Base-by-base conservation (phyloP, 2,329 filamentous ascomycete species). In the Monosporascus sp. region DNA sequence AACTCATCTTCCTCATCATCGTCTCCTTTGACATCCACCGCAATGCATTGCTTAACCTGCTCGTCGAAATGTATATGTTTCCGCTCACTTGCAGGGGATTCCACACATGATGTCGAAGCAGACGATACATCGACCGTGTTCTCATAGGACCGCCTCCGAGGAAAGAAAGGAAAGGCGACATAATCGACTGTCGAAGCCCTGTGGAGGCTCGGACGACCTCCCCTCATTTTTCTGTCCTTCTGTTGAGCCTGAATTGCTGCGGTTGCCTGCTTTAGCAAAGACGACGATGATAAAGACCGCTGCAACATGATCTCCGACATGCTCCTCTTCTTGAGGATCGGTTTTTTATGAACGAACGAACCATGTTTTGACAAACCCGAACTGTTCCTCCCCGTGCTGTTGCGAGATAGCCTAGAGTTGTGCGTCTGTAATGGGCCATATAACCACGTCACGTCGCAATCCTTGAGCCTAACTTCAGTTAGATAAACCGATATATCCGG, bases 61-160 rank as follows among this genome's bases (percentile, higher is more conserved):
- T 97, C 89, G 67, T 97, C 94, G 70, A 99, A 99, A 65, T 96
- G 90, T 60, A 99, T 97, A 68, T 96, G 93, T 56, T 86, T 91
- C 64, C 85, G 82, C 63, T 88, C 86, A 7, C 81, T 71, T 74
- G 82, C 72, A 54, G 91, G 71, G 67, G 86, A 78, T 70, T 77
- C 63, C 16, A 82, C 60, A n/a, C 87, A 88, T 0, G 91, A 96
- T 0, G 88, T 88, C 7, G 83, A 79, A 11, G 79, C 78, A 2
- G 87, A 90, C 37, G 84, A 82, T 6, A 84, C 79, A 49, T 86
- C 79, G 59, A 83, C 88, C 43, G 81, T 80, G 48, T 81, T 83
- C 53, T 84, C 84, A 61, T 80, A 76, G 60, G 82, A 89, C 57
- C 78, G 74, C 49, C 79, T 78, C 57, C 78, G 78, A 27, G 79